A percentile compares a stretch with the other conserved stretches of the same genome.
phyloP scores from a whole-genome alignment of 176 grass and related monocot genomes.

The Phragmites australis region DNA sequence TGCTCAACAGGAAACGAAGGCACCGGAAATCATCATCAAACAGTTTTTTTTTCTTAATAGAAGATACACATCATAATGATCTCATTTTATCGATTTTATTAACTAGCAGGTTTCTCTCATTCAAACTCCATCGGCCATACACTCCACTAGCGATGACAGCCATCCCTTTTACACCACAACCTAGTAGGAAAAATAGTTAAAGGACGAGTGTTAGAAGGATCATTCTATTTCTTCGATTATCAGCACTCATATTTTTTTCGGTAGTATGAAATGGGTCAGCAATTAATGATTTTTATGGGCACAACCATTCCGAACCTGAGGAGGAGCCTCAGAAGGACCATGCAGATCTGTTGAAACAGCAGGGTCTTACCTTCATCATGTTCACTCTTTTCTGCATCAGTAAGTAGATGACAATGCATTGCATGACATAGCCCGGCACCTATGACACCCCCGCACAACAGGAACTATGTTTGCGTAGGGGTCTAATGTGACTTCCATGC shows the following conservation, averaged over 20 bases:
- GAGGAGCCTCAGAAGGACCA: neutral
- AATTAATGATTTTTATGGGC: neutral
- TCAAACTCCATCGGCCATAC: neutral
- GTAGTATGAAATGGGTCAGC: neutral
- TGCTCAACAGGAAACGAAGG: too few species aligned
- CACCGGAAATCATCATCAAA: neutral
- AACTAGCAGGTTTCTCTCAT: neutral
- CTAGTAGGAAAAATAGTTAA: neutral
- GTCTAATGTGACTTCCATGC: too few species aligned
- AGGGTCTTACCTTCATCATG: neutral
- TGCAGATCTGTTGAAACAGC: neutral
- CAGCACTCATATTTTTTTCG: too few species aligned
- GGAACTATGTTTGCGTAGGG: neutral
- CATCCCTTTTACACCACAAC: neutral
- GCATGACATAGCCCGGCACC: neutral
- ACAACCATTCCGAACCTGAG: neutral
- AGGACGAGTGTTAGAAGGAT: neutral
- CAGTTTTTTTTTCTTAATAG: neutral
- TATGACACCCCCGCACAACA: neutral
- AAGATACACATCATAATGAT: neutral
- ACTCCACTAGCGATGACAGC: neutral
- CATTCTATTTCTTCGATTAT: neutral
- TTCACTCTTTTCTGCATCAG: accelerated
- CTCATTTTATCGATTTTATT: neutral
- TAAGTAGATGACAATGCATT: neutral